Evolutionary conservation across 768 basidiomycete genomes (phyloP), one percentile per base, ranked within the genome.

Genomic region (Vishniacozyma victoriae): DNA sequence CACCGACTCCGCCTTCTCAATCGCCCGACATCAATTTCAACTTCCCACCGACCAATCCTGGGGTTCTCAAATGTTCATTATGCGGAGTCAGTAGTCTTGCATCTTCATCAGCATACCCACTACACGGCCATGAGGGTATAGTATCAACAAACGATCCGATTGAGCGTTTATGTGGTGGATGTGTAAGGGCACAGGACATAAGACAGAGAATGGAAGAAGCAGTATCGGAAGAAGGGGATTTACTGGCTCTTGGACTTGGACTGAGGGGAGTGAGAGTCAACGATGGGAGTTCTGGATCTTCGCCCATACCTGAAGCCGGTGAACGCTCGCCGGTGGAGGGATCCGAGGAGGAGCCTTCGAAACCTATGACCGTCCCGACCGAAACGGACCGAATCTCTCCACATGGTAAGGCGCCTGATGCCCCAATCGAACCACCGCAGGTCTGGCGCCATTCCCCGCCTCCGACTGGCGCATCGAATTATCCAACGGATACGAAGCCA

Each of bases 101-200:
- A 38, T 45, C 12, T 31, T 43, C 4, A 42, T 51, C 19, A 33
- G 31, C 29, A 31, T 36, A 13, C 11, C 11, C 19, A 9, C 44
- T 16, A 46, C n/a, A n/a, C n/a, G n/a, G n/a, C n/a, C n/a, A 36
- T 25, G 50, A 54, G 20, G 52, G 45, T 12, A 37, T 54, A 9
- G 50, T 58, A 23, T 44, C 60, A 3, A 42, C 62, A 9, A 44
- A 35, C 24, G 63, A 60, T 23, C 50, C 57, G 35, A 50, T 60
- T 39, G 60, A 62, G 44, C 35, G 60, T 41, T 46, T 62, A 4
- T 66, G 64, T 31, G 60, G 60, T 6, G 35, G 54, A 44, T 63
- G 55, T 46, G 51, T 52, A 13, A 37, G 48, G 35, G 35, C 39
- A 1, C 23, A n/a, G 16, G 50, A 50, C 18, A 27, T 24, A 5